Evolutionary conservation across 768 basidiomycete species (phyloP).

Genomic region (Amanita fuliginea): DNA sequence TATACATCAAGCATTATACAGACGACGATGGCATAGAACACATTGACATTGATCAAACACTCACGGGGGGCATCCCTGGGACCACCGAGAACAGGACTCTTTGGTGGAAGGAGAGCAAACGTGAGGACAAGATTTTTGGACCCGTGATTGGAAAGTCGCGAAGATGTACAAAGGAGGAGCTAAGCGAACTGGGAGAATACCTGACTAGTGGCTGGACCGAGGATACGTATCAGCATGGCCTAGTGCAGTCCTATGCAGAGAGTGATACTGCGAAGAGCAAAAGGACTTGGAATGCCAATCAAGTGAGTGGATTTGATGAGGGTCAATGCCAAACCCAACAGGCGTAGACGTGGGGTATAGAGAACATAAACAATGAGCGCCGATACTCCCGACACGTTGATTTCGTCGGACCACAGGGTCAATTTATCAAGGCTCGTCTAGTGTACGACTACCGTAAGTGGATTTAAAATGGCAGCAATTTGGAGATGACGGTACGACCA

Average conservation of each 20-base stretch:
- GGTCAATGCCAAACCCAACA: neutral
- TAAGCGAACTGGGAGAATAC: slow-evolving; percentile 25
- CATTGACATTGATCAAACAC: slow-evolving; percentile 56
- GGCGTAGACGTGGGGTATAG: slow-evolving; percentile 51
- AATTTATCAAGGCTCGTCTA: slow-evolving; percentile 44
- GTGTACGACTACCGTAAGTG: slow-evolving; percentile 62
- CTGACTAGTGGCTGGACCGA: slow-evolving; percentile 40
- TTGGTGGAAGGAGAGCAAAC: slow-evolving; percentile 40
- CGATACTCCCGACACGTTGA: slow-evolving; percentile 50
- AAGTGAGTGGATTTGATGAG: slow-evolving; percentile 29
- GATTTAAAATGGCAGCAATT: neutral
- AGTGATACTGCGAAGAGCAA: slow-evolving; percentile 57
- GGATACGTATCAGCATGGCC: slow-evolving; percentile 30
- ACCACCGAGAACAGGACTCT: slow-evolving; percentile 46
- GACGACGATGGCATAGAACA: slow-evolving; percentile 49
- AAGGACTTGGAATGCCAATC: slow-evolving; percentile 49
- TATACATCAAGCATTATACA: slow-evolving; percentile 54
- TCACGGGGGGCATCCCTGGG: slow-evolving; percentile 52
- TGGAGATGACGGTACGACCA: neutral
- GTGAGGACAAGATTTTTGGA: slow-evolving; percentile 54
- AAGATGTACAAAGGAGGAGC: slow-evolving; percentile 28
- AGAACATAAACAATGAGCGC: slow-evolving; percentile 45
- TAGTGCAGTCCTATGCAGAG: slow-evolving; percentile 36
- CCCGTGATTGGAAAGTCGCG: slow-evolving; percentile 41
- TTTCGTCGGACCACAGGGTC: slow-evolving; percentile 50